Percentiles rank a stretch among this genome's conserved stretches.
phyloP scores from a whole-genome alignment of 208 protist genomes.

The Acanthamoeba lugdunensis region DNA sequence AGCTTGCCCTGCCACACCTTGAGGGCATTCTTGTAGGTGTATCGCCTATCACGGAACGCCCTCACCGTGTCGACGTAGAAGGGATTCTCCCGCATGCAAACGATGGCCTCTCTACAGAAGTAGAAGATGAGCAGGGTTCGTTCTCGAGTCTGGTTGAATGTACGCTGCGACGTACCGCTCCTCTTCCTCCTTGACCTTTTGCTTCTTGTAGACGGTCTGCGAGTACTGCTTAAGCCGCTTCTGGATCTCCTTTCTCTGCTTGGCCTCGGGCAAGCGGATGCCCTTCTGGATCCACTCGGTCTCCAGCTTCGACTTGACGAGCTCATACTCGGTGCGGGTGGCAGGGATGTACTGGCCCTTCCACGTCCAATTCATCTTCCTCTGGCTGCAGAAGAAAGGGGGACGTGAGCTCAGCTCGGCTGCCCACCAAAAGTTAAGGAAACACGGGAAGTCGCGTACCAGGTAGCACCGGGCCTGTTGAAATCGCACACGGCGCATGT shows the following conservation, averaged over 20 bases:
- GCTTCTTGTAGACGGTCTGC: conserved; percentile 94
- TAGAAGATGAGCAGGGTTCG: neutral
- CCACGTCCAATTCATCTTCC: conserved; percentile 98
- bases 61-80: conserved; percentile 99
- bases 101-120: conserved; percentile 88
- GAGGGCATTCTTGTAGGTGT: conserved; percentile 97
- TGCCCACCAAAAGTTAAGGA: neutral
- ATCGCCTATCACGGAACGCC: conserved; percentile 98
- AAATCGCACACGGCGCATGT: conserved; percentile 97
- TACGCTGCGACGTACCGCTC: neutral
- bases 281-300: conserved; percentile 92
- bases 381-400: conserved; percentile 90
- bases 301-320: conserved; percentile 95
- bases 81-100: conserved; percentile 99
- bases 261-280: conserved; percentile 15
- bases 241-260: conserved; percentile 94
- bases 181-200: conserved; percentile 90
- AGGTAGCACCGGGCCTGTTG: conserved; percentile 92
- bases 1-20: conserved; percentile 96
- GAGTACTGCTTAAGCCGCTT: conserved; percentile 96
- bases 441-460: conserved; percentile 68
- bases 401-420: neutral
- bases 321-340: conserved; percentile 93
- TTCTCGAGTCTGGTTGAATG: neutral
- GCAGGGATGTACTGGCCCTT: conserved; percentile 97